Percentiles rank a stretch among this genome's conserved stretches.
phyloP scores from a whole-genome alignment of 164 flowering plant species.

The Magnolia officinalis region DNA sequence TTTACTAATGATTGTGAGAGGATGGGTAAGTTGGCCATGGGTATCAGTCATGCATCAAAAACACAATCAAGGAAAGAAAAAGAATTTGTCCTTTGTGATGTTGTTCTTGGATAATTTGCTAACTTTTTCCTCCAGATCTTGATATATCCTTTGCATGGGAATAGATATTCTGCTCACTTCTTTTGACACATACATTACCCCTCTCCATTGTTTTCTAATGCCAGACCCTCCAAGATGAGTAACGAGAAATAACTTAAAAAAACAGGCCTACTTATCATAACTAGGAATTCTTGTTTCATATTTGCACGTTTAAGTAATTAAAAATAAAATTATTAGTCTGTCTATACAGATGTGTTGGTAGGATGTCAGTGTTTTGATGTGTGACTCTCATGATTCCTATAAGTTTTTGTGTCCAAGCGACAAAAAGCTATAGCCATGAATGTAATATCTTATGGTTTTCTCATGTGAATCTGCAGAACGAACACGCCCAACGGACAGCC shows the following conservation, averaged over 20 bases:
- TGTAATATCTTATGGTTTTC: neutral
- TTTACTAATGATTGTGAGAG: neutral
- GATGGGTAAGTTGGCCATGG: neutral
- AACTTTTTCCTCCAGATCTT: neutral
- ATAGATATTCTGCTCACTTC: neutral
- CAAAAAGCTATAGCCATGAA: neutral
- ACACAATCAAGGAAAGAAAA: neutral
- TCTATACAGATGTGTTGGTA: neutral
- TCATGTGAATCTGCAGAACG: conserved; percentile 52
- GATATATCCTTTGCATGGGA: no score
- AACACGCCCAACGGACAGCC: conserved; percentile 89
- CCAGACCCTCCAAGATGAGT: neutral
- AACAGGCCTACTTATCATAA: neutral
- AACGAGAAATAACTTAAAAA: neutral
- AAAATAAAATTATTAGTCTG: no score
- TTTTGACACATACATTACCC: neutral
- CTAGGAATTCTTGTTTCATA: neutral
- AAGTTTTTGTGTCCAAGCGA: neutral
- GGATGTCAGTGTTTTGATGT: neutral
- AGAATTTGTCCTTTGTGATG: neutral
- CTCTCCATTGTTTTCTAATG: neutral
- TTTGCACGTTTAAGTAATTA: neutral
- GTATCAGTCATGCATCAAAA: neutral
- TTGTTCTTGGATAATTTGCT: neutral
- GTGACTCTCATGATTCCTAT: neutral